Evolutionary conservation across 2,329 filamentous ascomycete species (phyloP), one percentile per base, ranked within the genome.

Genomic region (Botrytis tulipae): DNA sequence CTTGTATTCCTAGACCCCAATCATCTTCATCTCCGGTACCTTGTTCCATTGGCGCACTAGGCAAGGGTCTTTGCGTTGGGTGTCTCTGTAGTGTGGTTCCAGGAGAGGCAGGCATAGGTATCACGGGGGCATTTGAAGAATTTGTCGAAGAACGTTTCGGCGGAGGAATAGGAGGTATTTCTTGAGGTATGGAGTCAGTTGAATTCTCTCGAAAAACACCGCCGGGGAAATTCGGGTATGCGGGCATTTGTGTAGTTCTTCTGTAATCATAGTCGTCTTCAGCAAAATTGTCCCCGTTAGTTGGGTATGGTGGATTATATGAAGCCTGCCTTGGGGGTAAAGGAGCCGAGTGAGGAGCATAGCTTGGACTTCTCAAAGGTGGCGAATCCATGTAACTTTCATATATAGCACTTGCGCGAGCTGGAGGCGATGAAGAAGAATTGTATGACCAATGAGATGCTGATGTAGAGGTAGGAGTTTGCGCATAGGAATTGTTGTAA

Each of bases 381-480:
- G 78, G 76, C n/a, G 66, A 69, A 57, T 68, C 42, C 71, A 68
- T 72, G 35, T 72, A 69, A 32, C 46, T 66, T 46, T 80, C 79
- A 71, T 81, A 80, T 66, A 74, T 73, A 20, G 76, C 73, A 59
- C 78, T 78, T 44, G 74, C 74, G 63, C 79, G 74, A 42, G 73
- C 68, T 72, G 78, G 76, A 22, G 76, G 75, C 44, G 78, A 77
- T 62, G 78, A 75, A 60, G 78, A 75, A 60, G 75, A 68, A 65
- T 66, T 75, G 46, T 76, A 75, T 29, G 68, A 73, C 76, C 78
- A 80, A 67, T 77, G 77, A 22, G 74, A 48, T 3, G 82, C 80
- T 81, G 85, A 86, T 54, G 82, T 81, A 3, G 80, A 80, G 60
- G 84, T 83, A 73, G 87, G 85, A 5, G 82, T 81, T 54, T 84